Conservation (phyloP, 1,284 basidiomycete genomes). For the Ceratobasidium sp. region DNA sequence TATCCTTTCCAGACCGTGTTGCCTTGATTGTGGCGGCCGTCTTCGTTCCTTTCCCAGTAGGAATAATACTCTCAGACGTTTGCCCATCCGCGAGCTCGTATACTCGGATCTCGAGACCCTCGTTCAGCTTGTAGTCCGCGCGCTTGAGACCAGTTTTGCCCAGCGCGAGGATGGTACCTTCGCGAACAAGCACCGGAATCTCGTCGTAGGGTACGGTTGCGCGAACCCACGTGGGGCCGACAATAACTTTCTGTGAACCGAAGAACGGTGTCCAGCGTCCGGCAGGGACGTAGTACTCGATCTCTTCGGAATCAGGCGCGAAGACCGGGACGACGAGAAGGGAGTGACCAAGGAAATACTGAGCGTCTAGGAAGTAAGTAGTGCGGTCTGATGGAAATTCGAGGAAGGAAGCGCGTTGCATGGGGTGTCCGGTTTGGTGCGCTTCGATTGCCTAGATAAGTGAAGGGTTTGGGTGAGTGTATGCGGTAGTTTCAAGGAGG, state of each 20-base stretch:
- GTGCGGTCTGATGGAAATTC: constrained; percentile 76
- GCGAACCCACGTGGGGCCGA: constrained; percentile 42
- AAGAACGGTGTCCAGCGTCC: constrained; percentile 71
- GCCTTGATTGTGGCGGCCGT: constrained; percentile 48
- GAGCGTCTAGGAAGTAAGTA: constrained; percentile 70
- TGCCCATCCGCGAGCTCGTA: constrained; percentile 65
- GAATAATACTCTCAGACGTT: constrained; percentile 59
- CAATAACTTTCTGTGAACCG: constrained; percentile 40
- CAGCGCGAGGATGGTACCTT: constrained; percentile 65
- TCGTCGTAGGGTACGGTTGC: constrained; percentile 43
- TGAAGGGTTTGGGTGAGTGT: background rate
- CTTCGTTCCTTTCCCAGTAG: constrained; percentile 53
- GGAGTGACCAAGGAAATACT: constrained; percentile 75
- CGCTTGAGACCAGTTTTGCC: constrained; percentile 65
- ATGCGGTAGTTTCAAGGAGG: background rate
- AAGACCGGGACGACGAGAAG: constrained; percentile 81
- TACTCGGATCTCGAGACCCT: constrained; percentile 63
- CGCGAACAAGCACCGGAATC: constrained; percentile 74
- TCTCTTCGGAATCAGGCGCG: constrained; percentile 65
- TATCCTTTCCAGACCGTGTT: constrained; percentile 42
- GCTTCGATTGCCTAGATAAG: constrained; percentile 66
- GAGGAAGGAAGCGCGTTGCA: constrained; percentile 78
- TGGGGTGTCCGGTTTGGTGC: constrained; percentile 66
- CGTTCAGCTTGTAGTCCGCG: constrained; percentile 72
- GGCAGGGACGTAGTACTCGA: constrained; percentile 74